phyloP scores from a whole-genome alignment of 2,329 filamentous ascomycete genomes.

The Falciphora oryzae region DNA sequence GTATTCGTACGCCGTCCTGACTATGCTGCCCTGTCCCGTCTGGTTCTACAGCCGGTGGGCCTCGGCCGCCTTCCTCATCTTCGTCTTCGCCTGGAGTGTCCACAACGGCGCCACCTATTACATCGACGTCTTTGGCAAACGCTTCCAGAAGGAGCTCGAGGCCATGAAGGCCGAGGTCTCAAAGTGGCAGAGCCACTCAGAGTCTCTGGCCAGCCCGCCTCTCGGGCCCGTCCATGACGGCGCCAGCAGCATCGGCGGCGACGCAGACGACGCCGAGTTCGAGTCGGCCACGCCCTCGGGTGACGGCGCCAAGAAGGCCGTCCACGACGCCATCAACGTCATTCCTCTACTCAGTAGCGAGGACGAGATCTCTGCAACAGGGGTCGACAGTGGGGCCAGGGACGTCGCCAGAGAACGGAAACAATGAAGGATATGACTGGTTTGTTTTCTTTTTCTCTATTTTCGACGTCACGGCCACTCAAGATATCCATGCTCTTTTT shows the following conservation, averaged over 20 bases:
- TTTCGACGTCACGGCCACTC: not conserved
- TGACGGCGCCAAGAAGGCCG: constrained; percentile 14
- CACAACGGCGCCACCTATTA: constrained; percentile 98
- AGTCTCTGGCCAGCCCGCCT: constrained; percentile 33
- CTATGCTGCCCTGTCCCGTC: constrained; percentile 88
- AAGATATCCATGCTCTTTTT: not conserved
- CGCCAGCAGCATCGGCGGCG: constrained; percentile 13
- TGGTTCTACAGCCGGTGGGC: constrained; percentile 91
- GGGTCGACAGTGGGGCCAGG: constrained; percentile 33
- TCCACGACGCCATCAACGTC: constrained; percentile 37
- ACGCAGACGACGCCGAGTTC: constrained; percentile 17
- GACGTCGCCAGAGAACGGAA: constrained; percentile 41
- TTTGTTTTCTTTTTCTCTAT: not conserved
- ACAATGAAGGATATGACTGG: not conserved
- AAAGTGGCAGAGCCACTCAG: constrained; percentile 70
- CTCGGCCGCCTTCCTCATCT: constrained; percentile 67
- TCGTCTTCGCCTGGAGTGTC: constrained; percentile 89
- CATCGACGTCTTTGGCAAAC: constrained; percentile 94
- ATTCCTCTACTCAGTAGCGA: constrained; percentile 54
- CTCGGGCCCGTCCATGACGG: constrained; percentile 28
- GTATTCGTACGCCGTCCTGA: constrained; percentile 82
- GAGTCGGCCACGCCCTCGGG: constrained; percentile 14
- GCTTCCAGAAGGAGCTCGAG: constrained; percentile 95
- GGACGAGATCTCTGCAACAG: constrained; percentile 19
- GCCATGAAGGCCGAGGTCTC: constrained; percentile 80